Evolutionary conservation across 345 rosid genomes (phyloP).

Genomic region (Euclidium syriacum): DNA sequence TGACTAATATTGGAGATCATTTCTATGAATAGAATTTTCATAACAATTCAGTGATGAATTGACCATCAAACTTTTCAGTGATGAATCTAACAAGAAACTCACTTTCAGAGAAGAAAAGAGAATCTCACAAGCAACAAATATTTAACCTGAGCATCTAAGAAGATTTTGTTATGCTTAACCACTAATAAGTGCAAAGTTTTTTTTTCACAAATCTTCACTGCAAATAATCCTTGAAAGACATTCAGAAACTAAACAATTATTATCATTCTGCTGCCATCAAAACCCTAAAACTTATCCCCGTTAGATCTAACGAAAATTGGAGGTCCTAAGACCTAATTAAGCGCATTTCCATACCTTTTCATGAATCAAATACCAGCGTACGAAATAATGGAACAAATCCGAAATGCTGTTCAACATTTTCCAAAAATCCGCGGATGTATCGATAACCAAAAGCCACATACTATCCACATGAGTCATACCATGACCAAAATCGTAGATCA

Average conservation of each 20-base stretch:
- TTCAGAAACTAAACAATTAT: neutral
- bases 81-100: neutral
- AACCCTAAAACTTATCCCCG: conserved; percentile 15
- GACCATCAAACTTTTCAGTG: neutral
- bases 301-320: conserved; percentile 22
- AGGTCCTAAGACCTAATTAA: neutral
- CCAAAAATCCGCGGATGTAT: conserved; percentile 9
- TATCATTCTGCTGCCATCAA: neutral
- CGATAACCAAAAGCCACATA: neutral
- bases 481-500: neutral
- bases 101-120: neutral
- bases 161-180: neutral
- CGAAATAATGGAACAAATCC: neutral
- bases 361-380: neutral
- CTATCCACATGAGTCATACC: neutral
- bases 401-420: neutral
- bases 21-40: neutral
- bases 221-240: neutral
- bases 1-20: neutral
- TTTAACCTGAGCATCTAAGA: neutral
- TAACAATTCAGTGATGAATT: neutral
- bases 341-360: neutral
- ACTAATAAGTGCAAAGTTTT: neutral
- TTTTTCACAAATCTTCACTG: neutral
- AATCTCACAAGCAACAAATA: conserved; percentile 5